These are phyloP conservation scores for Mucor indicus DNA, from an alignment of 371 early-diverging fungal species.

Conservation along the genomic window DNA sequence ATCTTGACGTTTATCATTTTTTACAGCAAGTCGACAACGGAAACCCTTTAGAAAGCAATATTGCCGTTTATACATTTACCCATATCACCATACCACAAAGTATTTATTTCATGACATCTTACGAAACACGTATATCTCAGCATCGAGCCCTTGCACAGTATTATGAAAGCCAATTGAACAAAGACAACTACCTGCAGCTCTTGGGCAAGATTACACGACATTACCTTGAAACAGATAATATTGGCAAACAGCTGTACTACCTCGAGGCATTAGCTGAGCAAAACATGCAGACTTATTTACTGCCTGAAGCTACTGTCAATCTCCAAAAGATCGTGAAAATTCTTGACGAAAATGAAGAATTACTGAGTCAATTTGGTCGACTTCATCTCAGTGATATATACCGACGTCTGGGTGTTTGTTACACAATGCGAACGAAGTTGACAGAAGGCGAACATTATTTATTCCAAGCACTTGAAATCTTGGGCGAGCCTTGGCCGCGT, in stretches of 20 bases:
- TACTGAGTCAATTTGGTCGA: conserved; percentile 34
- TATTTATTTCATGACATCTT: conserved; percentile 58
- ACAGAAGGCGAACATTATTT: conserved; percentile 49
- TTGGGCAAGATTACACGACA: conserved; percentile 52
- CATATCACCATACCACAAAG: conserved; percentile 52
- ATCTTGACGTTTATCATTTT: conserved; percentile 49
- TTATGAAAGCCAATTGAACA: conserved; percentile 48
- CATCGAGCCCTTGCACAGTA: conserved; percentile 51
- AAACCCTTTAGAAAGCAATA: conserved; percentile 20
- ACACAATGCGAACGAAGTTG: conserved; percentile 49
- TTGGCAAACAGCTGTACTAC: conserved; percentile 53
- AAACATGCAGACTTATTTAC: conserved; percentile 49
- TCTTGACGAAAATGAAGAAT: conserved; percentile 37
- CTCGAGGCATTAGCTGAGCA: conserved; percentile 50
- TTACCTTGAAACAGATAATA: conserved; percentile 50
- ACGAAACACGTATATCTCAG: conserved; percentile 48
- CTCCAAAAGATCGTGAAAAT: conserved; percentile 47
- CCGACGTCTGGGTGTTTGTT: conserved; percentile 49
- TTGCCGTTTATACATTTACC: conserved; percentile 40
- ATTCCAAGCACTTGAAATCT: conserved; percentile 31
- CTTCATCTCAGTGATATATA: conserved; percentile 54
- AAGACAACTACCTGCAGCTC: conserved; percentile 42
- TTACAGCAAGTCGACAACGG: conserved; percentile 27
- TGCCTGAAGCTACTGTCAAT: conserved; percentile 49
- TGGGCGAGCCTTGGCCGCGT: conserved; percentile 41